Base-by-base conservation (phyloP, 352 stramenopile genomes). In the Phytophthora crassamura region DNA sequence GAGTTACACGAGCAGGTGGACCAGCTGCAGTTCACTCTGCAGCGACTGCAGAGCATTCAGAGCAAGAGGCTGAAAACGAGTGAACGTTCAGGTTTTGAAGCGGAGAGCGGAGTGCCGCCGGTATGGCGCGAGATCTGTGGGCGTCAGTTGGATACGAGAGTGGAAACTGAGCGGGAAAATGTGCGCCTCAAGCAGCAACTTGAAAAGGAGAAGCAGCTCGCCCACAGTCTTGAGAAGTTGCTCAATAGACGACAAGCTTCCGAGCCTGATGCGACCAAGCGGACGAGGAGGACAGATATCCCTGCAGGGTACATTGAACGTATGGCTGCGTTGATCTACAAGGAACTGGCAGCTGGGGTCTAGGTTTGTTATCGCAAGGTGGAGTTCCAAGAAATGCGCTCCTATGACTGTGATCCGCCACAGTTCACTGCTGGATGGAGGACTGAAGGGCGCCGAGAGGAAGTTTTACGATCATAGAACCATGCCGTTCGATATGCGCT, bases 391-490 rank as follows among this genome's bases (percentile, higher is more conserved):
- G 76, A 22, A 43, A 39, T 0, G 45, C 5, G 49, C 42, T 8
- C 28, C 67, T 5, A 54, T 45, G 10, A 46, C 58, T 15, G 52
- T 68, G 7, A n/a, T 30, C 6, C 30, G 36, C 1, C 66, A 69
- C 22, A 56, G 46, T 4, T 36, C 69, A 4, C 16, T 75, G 15
- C 41, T 85, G 3, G 65, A 73, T 25, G 50, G 57, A 5, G 59
- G 55, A 8, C 52, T 55, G 12, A 66, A 60, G 9, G 70, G 70
- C 1, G 65, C 67, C 38, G 77, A 75, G 33, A 62, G 70, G 10
- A 74, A 78, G 42, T 74, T 82, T 42, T 77, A 67, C 30, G 68
- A 73, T 15, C 64, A 43, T 11, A 71, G 60, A 16, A 50, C 75
- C 4, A 54, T 82, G 40, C 76, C 73, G 2, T 80, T 82, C 25